These are phyloP conservation scores for Calonectria crousiana DNA, from an alignment of 2,329 filamentous ascomycete genomes.

Conservation along the genomic window DNA sequence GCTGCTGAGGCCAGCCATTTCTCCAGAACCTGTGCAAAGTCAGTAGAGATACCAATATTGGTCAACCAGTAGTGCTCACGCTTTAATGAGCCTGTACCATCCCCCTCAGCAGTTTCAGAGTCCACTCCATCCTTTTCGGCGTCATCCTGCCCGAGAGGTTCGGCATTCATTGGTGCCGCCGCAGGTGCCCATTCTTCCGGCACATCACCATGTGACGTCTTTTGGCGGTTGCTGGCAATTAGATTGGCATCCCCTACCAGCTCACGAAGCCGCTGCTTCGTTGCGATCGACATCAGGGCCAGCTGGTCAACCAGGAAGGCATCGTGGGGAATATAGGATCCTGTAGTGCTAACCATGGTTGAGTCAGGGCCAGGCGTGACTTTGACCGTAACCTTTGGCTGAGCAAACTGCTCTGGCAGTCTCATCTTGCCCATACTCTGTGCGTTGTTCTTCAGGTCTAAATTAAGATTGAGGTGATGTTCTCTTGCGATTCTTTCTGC, in stretches of 20 bases:
- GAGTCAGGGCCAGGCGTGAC: constrained; percentile 72
- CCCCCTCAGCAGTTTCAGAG: constrained; percentile 63
- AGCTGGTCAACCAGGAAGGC: constrained; percentile 85
- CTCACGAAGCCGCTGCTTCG: constrained; percentile 81
- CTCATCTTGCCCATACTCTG: constrained; percentile 62
- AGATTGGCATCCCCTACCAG: constrained; percentile 82
- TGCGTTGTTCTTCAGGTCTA: constrained; percentile 64
- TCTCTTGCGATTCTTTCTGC: constrained; percentile 70
- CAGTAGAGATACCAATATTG: constrained; percentile 24
- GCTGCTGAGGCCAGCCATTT: constrained; percentile 49
- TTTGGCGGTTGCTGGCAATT: constrained; percentile 78
- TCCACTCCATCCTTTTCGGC: constrained; percentile 41
- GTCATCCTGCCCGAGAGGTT: constrained; percentile 49
- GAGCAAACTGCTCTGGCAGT: constrained; percentile 61
- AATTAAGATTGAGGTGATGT: constrained; percentile 67
- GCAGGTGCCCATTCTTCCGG: constrained; percentile 82
- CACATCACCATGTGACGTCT: constrained; percentile 82
- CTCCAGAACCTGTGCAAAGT: constrained; percentile 54
- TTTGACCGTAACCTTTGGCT: constrained; percentile 65
- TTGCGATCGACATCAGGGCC: constrained; percentile 83
- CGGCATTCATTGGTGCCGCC: constrained; percentile 66
- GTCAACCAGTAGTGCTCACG: constrained; percentile 59
- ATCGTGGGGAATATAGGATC: constrained; percentile 80
- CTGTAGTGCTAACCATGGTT: constrained; percentile 71
- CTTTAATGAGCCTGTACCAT: constrained; percentile 68